These are phyloP conservation scores for Truncatella angustata DNA, from an alignment of 2,329 filamentous ascomycete genomes.

Conservation along the genomic window DNA sequence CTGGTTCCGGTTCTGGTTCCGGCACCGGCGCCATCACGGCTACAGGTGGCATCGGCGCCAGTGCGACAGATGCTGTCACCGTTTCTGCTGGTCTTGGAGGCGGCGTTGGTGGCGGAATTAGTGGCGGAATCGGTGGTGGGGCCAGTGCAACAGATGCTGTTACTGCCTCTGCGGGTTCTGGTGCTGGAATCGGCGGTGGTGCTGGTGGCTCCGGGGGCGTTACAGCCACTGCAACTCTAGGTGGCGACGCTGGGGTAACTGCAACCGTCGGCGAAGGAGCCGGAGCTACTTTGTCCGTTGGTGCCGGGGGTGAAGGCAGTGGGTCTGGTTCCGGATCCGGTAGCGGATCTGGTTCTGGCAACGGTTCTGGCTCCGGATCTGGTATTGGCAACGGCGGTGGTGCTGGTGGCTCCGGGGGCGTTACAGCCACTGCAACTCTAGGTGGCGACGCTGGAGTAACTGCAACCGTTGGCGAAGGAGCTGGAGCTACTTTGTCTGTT, in stretches of 20 bases:
- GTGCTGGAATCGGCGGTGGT: not conserved
- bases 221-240: not conserved
- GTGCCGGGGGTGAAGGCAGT: not conserved
- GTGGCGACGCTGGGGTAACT: not conserved
- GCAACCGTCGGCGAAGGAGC: not conserved
- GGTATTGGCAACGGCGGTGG: not conserved
- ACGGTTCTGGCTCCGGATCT: not conserved
- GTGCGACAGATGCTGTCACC: not conserved
- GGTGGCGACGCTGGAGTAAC: not conserved
- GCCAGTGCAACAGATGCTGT: not conserved
- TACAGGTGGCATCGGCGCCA: not conserved
- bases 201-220: not conserved
- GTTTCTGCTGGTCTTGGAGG: not conserved
- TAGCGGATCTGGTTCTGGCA: not conserved
- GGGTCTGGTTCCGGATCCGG: not conserved
- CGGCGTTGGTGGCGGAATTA: not conserved
- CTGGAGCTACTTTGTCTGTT: not conserved
- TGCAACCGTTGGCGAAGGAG: not conserved
- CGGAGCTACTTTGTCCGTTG: not conserved
- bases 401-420: not conserved
- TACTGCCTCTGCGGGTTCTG: not conserved
- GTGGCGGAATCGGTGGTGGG: not conserved
- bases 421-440: not conserved
- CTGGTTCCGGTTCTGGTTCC: not conserved
- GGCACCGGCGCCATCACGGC: not conserved